Evolutionary conservation across 1,139 yeast genomes (phyloP).

Genomic region (Geotrichum carabidarum): DNA sequence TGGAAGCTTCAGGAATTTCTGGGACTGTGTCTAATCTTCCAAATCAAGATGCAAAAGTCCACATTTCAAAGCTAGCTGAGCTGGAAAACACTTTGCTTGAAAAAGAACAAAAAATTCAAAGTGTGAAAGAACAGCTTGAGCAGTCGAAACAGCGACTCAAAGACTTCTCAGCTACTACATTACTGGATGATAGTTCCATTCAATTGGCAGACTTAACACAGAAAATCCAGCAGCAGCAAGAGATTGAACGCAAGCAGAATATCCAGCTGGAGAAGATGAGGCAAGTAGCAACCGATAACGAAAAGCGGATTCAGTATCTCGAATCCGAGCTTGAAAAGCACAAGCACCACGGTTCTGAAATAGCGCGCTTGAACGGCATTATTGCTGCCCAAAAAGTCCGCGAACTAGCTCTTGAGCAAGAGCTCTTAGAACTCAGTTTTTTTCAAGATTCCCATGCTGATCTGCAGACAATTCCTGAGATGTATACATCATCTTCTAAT

Average conservation of each 20-base stretch:
- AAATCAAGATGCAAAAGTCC: constrained; percentile 30
- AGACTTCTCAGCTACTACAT: constrained; percentile 14
- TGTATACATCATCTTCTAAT: no score
- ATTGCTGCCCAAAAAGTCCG: not conserved
- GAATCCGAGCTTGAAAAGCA: constrained; percentile 1
- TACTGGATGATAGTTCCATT: not conserved
- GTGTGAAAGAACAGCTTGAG: constrained; percentile 30
- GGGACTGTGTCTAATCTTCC: constrained; percentile 21
- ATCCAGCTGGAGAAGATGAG: not conserved
- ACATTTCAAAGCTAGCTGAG: constrained; percentile 31
- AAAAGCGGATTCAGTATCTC: not conserved
- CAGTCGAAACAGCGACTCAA: constrained; percentile 24
- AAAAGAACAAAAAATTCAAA: constrained; percentile 31
- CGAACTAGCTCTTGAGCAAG: constrained; percentile 1
- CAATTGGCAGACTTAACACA: not conserved
- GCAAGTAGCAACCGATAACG: not conserved
- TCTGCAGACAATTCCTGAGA: no score
- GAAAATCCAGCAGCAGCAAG: not conserved
- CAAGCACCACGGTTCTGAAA: not conserved
- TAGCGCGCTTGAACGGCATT: no score
- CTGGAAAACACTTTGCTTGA: constrained; percentile 34
- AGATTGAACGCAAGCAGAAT: not conserved
- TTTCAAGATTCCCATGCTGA: no score
- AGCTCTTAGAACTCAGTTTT: not conserved
- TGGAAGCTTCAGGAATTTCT: constrained; percentile 21